phyloP scores from a whole-genome alignment of 2,329 filamentous ascomycete species.

The Penicillium fuscoglaucum region DNA sequence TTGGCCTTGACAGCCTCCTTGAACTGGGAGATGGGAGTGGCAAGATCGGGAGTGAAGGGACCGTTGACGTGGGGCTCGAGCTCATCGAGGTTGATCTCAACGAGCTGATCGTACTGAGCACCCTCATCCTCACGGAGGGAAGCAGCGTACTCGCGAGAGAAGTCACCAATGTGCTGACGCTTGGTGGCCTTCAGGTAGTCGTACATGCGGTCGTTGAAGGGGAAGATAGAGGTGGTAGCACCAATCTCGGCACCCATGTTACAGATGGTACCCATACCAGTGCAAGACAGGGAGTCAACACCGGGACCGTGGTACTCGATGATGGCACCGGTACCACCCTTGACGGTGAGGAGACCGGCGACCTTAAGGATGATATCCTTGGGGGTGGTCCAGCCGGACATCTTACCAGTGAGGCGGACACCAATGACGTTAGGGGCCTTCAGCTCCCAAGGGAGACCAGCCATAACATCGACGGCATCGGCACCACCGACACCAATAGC shows the following conservation, averaged over 20 bases:
- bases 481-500: constrained; percentile 97
- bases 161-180: constrained; percentile 86
- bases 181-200: constrained; percentile 92
- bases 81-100: constrained; percentile 92
- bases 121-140: constrained; percentile 86
- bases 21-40: constrained; percentile 97
- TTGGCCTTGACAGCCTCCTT: constrained; percentile 91
- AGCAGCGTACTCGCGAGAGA: constrained; percentile 76
- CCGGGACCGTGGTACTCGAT: constrained; percentile 62
- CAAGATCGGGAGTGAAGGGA: constrained; percentile 96
- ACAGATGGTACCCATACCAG: constrained; percentile 83
- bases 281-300: constrained; percentile 71
- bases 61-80: constrained; percentile 99
- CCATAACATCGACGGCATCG: constrained; percentile 98
- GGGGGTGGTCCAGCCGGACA: constrained; percentile 88
- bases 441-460: constrained; percentile 93
- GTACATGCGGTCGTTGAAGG: constrained; percentile 97
- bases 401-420: constrained; percentile 85
- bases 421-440: constrained; percentile 98
- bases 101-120: constrained; percentile 90
- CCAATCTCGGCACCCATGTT: constrained; percentile 67
- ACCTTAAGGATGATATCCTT: constrained; percentile 99
- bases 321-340: constrained; percentile 93
- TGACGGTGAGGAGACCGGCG: constrained; percentile 93
- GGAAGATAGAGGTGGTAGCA: constrained; percentile 90